Evolutionary conservation across 2,329 filamentous ascomycete genomes (phyloP), one percentile per base, ranked within the genome.

Genomic region (Pseudocercospora musae): DNA sequence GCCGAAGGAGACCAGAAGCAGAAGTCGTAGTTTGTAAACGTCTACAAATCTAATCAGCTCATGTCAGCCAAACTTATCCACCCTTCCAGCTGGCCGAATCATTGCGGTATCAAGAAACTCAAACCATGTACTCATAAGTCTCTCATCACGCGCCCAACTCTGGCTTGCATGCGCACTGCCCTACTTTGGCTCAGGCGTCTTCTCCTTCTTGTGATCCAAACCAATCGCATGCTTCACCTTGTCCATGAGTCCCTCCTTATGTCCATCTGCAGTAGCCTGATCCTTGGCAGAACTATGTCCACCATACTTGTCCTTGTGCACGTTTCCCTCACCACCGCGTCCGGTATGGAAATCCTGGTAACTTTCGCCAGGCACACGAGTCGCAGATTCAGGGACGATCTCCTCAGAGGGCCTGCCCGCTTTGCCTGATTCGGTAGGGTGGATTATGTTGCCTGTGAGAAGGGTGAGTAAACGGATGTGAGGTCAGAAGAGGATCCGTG

Each of bases 331-430:
- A 11, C 80, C 80, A 29, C 79, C 80, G 18, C 80, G 75, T n/a
- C 79, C 79, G 7, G 79, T 81, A 68, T 81, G 79, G 65, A 77
- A 81, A 64, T 81, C 78, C 25, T 79, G 78, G 42, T 77, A 71
- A 44, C 74, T 75, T 18, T 69, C 48, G 58, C 66, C 59, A 9
- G 60, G 31, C 10, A 50, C 58, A 48, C 78, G 72, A 50, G 77
- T 72, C 15, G 77, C 75, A 23, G 75, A 74, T 68, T 81, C 79
- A 21, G 80, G 80, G 13, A 82, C 74, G 54, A 77, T 68, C 60
- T 81, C 79, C 56, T 74, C 66, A 6, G 77, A 77, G 15, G 70
- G 71, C 9, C 44, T 59, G 29, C 55, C 53, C 8, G 42, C 49
- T 52, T 29, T 29, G 13, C 25, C 48, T 6, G 42, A 54, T 0